Conservation (phyloP, 495 filamentous ascomycete species). For the Aspergillus diversus region DNA sequence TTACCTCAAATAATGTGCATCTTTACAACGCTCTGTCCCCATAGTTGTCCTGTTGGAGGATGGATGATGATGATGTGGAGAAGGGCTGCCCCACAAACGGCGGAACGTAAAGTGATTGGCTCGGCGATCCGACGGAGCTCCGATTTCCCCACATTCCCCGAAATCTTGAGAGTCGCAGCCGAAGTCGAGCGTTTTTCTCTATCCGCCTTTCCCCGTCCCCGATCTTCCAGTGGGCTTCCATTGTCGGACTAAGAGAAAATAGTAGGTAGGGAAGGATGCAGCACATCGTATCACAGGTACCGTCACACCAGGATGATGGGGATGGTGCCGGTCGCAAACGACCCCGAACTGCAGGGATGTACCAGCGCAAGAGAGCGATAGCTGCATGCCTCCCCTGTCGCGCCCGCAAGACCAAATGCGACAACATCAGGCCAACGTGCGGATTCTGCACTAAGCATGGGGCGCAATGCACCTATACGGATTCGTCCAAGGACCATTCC, state of each 20-base stretch:
- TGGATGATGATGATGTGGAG: too few relatives aligned
- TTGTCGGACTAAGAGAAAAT: not conserved
- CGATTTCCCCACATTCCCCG: not conserved
- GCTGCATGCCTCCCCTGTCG: not conserved
- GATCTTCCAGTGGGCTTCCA: not conserved
- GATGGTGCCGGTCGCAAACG: not conserved
- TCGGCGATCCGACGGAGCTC: not conserved
- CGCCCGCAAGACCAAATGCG: conserved; percentile 3
- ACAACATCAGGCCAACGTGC: not conserved
- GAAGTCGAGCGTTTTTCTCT: not conserved
- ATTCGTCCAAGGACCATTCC: conserved; percentile 1
- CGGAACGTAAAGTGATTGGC: not conserved
- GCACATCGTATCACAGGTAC: not conserved
- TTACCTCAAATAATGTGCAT: not conserved
- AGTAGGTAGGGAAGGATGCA: not conserved
- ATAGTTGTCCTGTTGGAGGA: too few relatives aligned
- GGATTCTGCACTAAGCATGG: not conserved
- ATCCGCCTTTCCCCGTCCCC: not conserved
- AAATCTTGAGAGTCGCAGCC: not conserved
- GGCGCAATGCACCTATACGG: not conserved
- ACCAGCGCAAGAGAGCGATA: not conserved
- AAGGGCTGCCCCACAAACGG: too few relatives aligned
- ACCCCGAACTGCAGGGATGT: not conserved
- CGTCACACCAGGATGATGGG: not conserved
- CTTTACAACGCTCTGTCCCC: too few relatives aligned